These are phyloP conservation scores for Pyrus bretschneideri DNA, from an alignment of 306 rosid genomes.

Conservation along the genomic window DNA sequence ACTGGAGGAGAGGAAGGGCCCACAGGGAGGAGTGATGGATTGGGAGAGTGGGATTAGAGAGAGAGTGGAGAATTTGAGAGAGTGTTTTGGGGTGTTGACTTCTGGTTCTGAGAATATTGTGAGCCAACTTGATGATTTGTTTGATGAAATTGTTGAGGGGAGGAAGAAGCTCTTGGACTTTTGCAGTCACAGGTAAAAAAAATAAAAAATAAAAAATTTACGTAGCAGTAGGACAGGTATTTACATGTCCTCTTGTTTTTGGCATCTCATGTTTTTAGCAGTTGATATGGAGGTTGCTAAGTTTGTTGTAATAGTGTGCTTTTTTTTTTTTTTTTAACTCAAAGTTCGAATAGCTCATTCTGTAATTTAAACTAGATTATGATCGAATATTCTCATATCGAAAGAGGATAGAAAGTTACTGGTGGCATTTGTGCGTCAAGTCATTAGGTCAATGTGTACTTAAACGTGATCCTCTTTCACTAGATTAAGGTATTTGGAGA, in stretches of 20 bases:
- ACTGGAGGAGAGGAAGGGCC: conserved; percentile 49
- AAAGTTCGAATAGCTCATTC: background rate
- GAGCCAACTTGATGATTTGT: conserved; percentile 95
- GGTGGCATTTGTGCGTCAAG: background rate
- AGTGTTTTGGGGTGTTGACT: conserved; percentile 64
- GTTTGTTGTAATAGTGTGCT: background rate
- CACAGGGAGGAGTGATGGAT: conserved; percentile 32
- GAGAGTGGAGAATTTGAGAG: conserved; percentile 73
- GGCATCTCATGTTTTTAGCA: too few species aligned
- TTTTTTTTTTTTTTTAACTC: fast-evolving
- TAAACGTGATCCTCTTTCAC: too few species aligned
- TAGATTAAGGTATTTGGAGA: too few species aligned
- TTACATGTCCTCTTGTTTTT: conserved; percentile 1
- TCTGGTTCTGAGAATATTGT: conserved; percentile 81
- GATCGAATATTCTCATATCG: background rate
- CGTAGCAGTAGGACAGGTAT: conserved; percentile 20
- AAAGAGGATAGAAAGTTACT: background rate
- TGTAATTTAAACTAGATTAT: too few species aligned
- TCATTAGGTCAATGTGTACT: too few species aligned
- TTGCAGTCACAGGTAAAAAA: conserved; percentile 71
- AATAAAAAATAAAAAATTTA: background rate
- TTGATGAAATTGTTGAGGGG: conserved; percentile 97
- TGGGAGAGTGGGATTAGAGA: conserved; percentile 69
- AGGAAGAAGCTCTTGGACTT: conserved; percentile 98
- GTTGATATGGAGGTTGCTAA: background rate